Evolutionary conservation across 495 filamentous ascomycete species (phyloP), one percentile per base, ranked within the genome.

Genomic region (Aspergillus nanangensis): DNA sequence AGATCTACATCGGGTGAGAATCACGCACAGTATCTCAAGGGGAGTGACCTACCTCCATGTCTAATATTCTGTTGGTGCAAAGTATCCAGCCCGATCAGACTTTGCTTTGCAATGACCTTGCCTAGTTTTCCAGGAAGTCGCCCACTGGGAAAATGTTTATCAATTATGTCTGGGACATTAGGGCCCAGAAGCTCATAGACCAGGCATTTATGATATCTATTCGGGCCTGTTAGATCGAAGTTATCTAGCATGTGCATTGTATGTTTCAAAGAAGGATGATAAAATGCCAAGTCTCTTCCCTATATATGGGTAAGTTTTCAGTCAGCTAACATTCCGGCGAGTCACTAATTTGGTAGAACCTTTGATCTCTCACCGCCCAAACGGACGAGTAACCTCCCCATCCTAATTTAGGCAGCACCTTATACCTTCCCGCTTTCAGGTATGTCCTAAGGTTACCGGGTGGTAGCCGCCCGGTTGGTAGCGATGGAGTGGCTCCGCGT

Each of bases 341-440:
- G 21, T 19, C 31, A 56, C 20, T n/a, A n/a, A n/a, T n/a, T 19
- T 18, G 46, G 38, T 34, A 49, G 21, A 38, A 67, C 61, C 48
- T 61, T 56, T 51, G 45, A 48, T 77, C 72, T 49, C 53, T 59
- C 19, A 69, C 70, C 9, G 67, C 56, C 74, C 75, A 79, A 39
- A 76, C 71, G 22, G 73, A 77, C 4, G 73, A 74, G 50, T 65
- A 74, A 5, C 58, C 59, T 36, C 72, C 75, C 51, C 64, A 70
- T 40, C 73, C 71, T 38, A 75, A 51, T 54, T 79, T 79, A 45
- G 73, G 66, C 5, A 72, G 33, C 15, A 79, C 55, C 38, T 61
- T 69, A 49, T 77, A 79, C 33, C 67, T 49, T 19, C 60, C 61
- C 29, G 62, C 32, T 23, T 63, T 47, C 9, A 75, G 59, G 13